phyloP scores from a whole-genome alignment of 257 asterid genomes.

The Solanum medicagineum region DNA sequence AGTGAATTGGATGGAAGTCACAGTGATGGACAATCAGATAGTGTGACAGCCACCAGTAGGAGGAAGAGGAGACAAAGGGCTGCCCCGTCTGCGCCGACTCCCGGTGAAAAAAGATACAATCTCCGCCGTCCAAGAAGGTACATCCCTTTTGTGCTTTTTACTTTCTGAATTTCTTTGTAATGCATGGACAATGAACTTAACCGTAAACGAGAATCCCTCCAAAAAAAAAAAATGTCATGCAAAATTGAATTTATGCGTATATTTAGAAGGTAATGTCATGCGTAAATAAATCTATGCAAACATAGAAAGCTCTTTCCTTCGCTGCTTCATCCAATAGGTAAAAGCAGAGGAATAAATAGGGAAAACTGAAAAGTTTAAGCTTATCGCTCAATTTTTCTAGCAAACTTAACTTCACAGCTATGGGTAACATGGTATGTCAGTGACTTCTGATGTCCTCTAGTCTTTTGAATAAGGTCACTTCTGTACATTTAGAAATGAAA shows the following conservation, averaged over 20 bases:
- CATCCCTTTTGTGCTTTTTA: slow-evolving; percentile 1
- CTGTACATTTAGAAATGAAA: neutral
- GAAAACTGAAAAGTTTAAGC: neutral
- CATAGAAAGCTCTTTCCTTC: neutral
- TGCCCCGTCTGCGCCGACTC: slow-evolving; percentile 28
- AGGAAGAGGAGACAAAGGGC: slow-evolving; percentile 66
- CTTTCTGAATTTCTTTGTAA: neutral
- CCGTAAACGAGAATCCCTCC: neutral
- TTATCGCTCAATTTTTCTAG: neutral
- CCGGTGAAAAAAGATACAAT: slow-evolving; percentile 71
- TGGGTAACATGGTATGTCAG: neutral
- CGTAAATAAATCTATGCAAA: neutral
- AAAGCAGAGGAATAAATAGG: neutral
- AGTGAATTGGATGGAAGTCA: slow-evolving; percentile 38
- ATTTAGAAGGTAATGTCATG: neutral
- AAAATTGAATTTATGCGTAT: neutral
- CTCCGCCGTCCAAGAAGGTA: slow-evolving; percentile 67
- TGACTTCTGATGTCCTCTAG: neutral
- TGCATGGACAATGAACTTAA: neutral
- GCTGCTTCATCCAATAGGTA: neutral
- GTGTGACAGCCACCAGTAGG: slow-evolving; percentile 35
- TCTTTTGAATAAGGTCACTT: neutral
- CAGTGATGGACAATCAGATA: slow-evolving; percentile 62
- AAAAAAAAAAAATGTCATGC: neutral
- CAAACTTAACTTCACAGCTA: neutral